phyloP scores from a whole-genome alignment of 495 filamentous ascomycete genomes.

The Penicillium tannophilum region DNA sequence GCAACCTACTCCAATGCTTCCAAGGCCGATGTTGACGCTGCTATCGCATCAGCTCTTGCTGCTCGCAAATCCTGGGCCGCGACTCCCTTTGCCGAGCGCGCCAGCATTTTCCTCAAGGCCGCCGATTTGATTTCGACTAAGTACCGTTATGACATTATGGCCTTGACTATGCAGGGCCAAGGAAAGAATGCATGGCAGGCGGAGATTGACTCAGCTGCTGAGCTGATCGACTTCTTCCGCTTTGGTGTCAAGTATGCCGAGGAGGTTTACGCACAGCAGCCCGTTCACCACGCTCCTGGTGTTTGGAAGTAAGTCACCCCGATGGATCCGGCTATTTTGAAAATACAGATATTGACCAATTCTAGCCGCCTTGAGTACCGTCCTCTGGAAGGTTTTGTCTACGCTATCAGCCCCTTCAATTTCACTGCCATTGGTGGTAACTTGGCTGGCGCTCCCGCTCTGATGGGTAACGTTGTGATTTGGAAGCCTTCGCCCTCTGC shows the following conservation, averaged over 20 bases:
- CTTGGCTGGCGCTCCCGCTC: constrained; percentile 70
- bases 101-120: constrained; percentile 92
- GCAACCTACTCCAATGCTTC: constrained; percentile 80
- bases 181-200: constrained; percentile 97
- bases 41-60: constrained; percentile 77
- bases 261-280: constrained; percentile 84
- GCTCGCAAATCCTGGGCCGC: constrained; percentile 82
- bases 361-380: constrained; percentile 71
- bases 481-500: constrained; percentile 86
- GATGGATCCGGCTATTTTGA: background rate
- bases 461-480: constrained; percentile 84
- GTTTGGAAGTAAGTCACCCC: constrained; percentile 67
- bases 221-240: constrained; percentile 86
- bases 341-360: constrained; percentile 7
- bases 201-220: constrained; percentile 92
- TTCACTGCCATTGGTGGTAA: constrained; percentile 88
- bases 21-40: constrained; percentile 66
- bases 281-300: constrained; percentile 70
- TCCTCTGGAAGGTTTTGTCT: constrained; percentile 84
- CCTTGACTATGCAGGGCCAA: constrained; percentile 89
- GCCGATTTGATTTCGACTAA: constrained; percentile 86
- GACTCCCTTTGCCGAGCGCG: constrained; percentile 82
- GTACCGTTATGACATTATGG: constrained; percentile 92
- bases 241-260: constrained; percentile 87
- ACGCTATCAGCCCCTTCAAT: constrained; percentile 85